Conservation (phyloP, 2,329 filamentous ascomycete species). For the Xylaria sp. region DNA sequence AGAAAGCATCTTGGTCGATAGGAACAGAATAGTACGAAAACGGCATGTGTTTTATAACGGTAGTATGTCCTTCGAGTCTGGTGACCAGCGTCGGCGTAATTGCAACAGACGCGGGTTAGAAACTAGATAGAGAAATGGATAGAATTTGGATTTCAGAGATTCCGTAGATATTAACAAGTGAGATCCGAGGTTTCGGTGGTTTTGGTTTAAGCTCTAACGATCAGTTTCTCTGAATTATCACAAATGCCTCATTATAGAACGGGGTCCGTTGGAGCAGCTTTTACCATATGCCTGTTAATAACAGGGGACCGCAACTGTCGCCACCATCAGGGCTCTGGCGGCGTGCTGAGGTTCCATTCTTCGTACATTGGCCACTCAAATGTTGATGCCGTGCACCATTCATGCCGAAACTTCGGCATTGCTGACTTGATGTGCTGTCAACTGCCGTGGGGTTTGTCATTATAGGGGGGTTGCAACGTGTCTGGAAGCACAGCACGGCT, state of each 20-base stretch:
- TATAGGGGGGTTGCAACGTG: background rate
- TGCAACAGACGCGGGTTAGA: background rate
- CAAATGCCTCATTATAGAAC: background rate
- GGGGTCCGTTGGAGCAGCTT: no score
- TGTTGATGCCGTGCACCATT: background rate
- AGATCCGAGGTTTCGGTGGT: no score
- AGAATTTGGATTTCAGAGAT: no score
- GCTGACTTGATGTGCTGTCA: background rate
- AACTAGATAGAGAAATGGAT: no score
- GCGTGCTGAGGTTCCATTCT: background rate
- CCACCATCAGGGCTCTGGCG: background rate
- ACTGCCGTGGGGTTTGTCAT: background rate
- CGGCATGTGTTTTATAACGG: background rate
- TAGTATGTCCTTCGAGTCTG: background rate
- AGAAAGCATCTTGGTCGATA: background rate
- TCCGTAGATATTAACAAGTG: no score
- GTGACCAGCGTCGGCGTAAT: background rate
- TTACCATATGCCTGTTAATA: background rate
- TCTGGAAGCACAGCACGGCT: background rate
- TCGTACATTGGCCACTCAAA: background rate
- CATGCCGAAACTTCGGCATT: background rate
- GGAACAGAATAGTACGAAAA: background rate
- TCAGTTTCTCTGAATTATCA: no score
- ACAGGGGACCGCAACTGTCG: no score
- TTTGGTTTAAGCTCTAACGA: no score